Percentiles rank a stretch among this genome's conserved stretches.
Conservation (phyloP, 1,284 basidiomycete species). For the Irpex rosettiformis region DNA sequence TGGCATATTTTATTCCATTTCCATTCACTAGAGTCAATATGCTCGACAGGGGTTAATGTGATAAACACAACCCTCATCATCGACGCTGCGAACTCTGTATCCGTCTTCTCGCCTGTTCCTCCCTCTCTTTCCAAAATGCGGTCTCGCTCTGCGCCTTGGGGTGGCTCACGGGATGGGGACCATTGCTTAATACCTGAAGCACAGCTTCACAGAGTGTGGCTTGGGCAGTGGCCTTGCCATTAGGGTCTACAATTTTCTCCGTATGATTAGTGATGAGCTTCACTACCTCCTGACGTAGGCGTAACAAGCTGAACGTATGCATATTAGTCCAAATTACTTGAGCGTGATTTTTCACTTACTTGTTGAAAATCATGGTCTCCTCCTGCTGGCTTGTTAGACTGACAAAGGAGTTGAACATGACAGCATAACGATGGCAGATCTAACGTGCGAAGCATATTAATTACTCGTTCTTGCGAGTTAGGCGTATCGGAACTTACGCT, state of each 20-base stretch:
- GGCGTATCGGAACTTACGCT: slow-evolving; percentile 4
- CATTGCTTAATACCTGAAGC: slow-evolving; percentile 65
- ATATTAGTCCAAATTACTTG: neutral
- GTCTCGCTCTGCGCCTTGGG: slow-evolving; percentile 55
- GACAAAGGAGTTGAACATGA: slow-evolving; percentile 78
- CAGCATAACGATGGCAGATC: slow-evolving; percentile 68
- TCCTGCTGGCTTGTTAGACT: slow-evolving; percentile 79
- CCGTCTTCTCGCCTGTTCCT: slow-evolving; percentile 50
- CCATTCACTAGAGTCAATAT: no score
- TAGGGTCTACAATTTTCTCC: slow-evolving; percentile 59
- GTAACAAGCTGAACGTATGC: slow-evolving; percentile 57
- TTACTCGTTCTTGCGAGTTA: neutral
- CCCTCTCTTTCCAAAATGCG: slow-evolving; percentile 55
- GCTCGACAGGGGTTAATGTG: no score
- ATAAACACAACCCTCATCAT: no score
- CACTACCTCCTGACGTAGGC: slow-evolving; percentile 82
- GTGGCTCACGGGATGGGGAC: slow-evolving; percentile 42
- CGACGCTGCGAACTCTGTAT: slow-evolving; percentile 30
- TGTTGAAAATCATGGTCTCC: slow-evolving; percentile 93
- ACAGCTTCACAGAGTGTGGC: slow-evolving; percentile 75
- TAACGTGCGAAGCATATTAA: no score
- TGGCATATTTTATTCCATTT: no score
- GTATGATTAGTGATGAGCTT: slow-evolving; percentile 77
- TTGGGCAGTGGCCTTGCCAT: slow-evolving; percentile 65
- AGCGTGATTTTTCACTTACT: slow-evolving; percentile 46